Base-by-base conservation (phyloP, 441 rosid species). In the Erodium chrysanthum region DNA sequence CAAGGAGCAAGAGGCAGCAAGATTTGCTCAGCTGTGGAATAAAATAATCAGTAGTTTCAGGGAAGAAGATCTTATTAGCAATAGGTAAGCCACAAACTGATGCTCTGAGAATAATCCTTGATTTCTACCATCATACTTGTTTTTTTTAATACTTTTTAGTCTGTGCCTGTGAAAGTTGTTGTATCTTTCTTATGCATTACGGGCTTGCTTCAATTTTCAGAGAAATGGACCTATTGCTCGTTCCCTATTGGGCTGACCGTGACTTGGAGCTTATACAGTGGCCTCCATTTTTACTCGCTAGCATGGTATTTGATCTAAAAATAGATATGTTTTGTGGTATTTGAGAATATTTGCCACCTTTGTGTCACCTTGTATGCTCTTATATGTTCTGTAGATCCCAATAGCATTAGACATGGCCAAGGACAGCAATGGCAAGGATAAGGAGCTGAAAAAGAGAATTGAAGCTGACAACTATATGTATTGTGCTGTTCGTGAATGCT, bases 11-110 rank as follows among this genome's bases (percentile, higher is more conserved):
- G 96, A 78, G 67, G 93, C 96, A 71, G 92, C 96, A 60, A 87
- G 94, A 78, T 95, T 95, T 86, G 98, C 99, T 74, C 99, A 95
- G 83, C 68, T 95, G 77, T 95, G 99, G 99, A 95, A 95, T 85
- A 87, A 83, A 80, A 89, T 95, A 70, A 95, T 95, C 67, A 85
- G 87, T 70, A 95, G 98, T 76, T 95, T 95, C 65, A 85, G 99
- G 75, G 96, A 95, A 73, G 99, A 95, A 77, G 99, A 95, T 82
- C 89, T 95, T 68, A 95, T 95, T 73, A 87, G 84, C 80, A 20
- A 92, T 71, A 87, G 82, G 99, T 90, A 78, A 54, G 52, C 27
- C 62, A 11, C 14, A 64, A 68, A 14, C 17, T 22, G 59, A 46
- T 46, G 60, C 68, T 66, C 0, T 50, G 46, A 35, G 59, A 56